Conservation (phyloP, 2,329 filamentous ascomycete species). For the Arachnomyces sp. region DNA sequence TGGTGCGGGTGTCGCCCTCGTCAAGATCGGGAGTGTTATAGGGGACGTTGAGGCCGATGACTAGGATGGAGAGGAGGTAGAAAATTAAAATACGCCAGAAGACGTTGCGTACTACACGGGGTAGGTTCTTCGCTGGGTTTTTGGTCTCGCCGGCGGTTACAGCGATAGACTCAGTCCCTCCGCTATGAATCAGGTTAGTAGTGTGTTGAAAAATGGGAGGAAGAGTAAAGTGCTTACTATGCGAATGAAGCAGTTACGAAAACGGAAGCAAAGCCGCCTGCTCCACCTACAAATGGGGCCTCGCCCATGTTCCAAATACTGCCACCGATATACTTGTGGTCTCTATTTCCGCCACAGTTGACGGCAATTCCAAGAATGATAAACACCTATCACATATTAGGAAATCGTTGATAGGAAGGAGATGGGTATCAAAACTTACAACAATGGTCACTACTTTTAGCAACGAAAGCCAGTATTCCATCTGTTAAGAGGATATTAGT, state of each 20-base stretch:
- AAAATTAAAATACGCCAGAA: constrained; percentile 57
- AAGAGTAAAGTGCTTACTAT: constrained; percentile 30
- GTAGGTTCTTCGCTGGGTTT: constrained; percentile 54
- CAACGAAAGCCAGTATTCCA: constrained; percentile 36
- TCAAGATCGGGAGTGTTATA: constrained; percentile 45
- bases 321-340: constrained; percentile 50
- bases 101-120: constrained; percentile 57
- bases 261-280: constrained; percentile 59
- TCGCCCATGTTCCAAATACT: constrained; percentile 52
- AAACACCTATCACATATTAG: constrained; percentile 40
- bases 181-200: constrained; percentile 24
- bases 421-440: constrained; percentile 20
- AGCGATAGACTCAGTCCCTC: constrained; percentile 58
- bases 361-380: constrained; percentile 57
- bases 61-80: constrained; percentile 44
- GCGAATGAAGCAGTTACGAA: constrained; percentile 58
- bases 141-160: constrained; percentile 61
- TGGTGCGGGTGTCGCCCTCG: constrained; percentile 39
- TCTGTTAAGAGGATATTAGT: constrained; percentile 14
- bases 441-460: constrained; percentile 36
- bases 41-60: constrained; percentile 54
- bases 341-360: constrained; percentile 50
- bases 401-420: constrained; percentile 28
- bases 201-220: constrained; percentile 3
- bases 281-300: constrained; percentile 58